A percentile compares a stretch with the other conserved stretches of the same genome.
These are phyloP conservation scores for Podospora pseudoanserina DNA, from an alignment of 495 filamentous ascomycete species.

Conservation along the genomic window DNA sequence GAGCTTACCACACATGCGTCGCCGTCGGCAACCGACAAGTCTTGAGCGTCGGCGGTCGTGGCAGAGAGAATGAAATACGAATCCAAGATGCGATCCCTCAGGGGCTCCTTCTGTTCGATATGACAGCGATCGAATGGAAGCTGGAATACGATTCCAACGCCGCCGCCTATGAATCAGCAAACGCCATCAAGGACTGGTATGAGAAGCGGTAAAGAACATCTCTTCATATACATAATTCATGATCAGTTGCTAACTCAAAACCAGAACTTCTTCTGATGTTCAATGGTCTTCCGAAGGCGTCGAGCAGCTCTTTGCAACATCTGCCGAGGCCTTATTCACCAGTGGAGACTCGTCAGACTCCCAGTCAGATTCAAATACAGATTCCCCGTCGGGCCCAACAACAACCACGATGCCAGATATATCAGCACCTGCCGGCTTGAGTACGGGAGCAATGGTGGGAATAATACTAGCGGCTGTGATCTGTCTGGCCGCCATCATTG, in stretches of 20 bases:
- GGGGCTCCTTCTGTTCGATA: background rate
- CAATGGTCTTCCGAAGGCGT: background rate
- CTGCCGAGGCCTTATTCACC: background rate
- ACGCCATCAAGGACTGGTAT: background rate
- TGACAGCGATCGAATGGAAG: background rate
- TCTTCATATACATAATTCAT: background rate
- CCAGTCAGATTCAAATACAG: background rate
- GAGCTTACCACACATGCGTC: background rate
- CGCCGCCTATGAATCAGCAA: background rate
- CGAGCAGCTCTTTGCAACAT: background rate
- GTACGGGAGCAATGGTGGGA: background rate
- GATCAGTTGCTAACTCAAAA: background rate
- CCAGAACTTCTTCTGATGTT: background rate
- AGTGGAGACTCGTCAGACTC: background rate
- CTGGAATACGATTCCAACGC: background rate
- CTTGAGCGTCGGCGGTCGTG: background rate
- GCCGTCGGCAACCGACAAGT: background rate
- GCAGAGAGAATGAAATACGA: background rate
- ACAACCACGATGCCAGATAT: background rate
- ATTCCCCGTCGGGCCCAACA: background rate
- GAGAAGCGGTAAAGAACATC: background rate
- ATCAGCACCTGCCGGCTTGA: background rate
- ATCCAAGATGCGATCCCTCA: background rate
- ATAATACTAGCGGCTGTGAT: background rate
- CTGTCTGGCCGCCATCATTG: background rate